A percentile compares a stretch with the other conserved stretches of the same genome.
Conservation (phyloP, 768 basidiomycete species). For the Psilocybe subaeruginosa region DNA sequence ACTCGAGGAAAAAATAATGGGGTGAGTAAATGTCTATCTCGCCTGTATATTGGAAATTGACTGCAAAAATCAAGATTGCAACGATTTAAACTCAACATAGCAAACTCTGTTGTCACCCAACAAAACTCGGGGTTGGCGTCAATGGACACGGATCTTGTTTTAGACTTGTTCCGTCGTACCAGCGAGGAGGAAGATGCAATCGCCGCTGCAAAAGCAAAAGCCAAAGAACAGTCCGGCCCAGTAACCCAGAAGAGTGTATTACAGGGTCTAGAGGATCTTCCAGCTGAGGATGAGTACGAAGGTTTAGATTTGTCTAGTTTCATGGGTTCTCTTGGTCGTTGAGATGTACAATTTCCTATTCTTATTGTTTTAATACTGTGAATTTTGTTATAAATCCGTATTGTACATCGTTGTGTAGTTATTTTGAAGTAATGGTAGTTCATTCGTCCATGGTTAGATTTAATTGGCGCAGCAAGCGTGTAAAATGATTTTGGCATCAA, state of each 20-base stretch:
- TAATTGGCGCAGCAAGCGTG: too few relatives aligned
- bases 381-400: constrained; percentile 15
- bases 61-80: constrained; percentile 57
- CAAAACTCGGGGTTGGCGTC: constrained; percentile 93
- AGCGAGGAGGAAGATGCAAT: constrained; percentile 74
- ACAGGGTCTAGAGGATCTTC: constrained; percentile 89
- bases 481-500: not conserved
- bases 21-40: constrained; percentile 52
- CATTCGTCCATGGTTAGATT: not conserved
- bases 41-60: too few relatives aligned
- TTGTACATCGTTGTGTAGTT: constrained; percentile 10
- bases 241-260: constrained; percentile 82
- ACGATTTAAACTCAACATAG: constrained; percentile 98
- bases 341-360: constrained; percentile 30
- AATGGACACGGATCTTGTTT: constrained; percentile 97
- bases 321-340: constrained; percentile 80
- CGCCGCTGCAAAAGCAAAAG: constrained; percentile 55
- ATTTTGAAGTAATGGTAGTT: constrained; percentile 24
- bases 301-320: constrained; percentile 85
- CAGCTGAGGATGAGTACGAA: constrained; percentile 91
- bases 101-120: constrained; percentile 94
- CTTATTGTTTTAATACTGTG: constrained; percentile 22
- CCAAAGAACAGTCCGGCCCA: constrained; percentile 57
- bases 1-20: constrained; percentile 99
- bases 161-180: constrained; percentile 89